Conservation (phyloP, 1,139 yeast genomes). For the Schwanniomyces etchellsii region DNA sequence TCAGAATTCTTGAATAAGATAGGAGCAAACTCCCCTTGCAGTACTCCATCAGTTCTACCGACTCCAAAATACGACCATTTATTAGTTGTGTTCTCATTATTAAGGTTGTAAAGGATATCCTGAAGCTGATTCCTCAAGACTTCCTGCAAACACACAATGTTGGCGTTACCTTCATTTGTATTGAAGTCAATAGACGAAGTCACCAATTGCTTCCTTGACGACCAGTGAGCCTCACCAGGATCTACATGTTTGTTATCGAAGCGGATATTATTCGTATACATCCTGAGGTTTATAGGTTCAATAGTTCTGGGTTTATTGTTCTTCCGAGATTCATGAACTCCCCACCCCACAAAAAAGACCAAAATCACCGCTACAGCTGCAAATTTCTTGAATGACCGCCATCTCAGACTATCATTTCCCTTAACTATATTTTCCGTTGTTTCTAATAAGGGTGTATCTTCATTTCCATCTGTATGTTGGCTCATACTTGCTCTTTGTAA, state of each 20-base stretch:
- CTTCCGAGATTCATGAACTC: constrained; percentile 1
- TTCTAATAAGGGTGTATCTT: too few species aligned
- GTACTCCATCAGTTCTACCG: constrained; percentile 41
- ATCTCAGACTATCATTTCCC: too few species aligned
- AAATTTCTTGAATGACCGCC: too few species aligned
- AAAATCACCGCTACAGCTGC: constrained; percentile 1
- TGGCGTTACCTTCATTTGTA: constrained; percentile 27
- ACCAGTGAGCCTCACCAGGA: constrained; percentile 41
- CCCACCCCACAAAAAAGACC: constrained; percentile 1
- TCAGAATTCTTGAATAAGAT: constrained; percentile 30
- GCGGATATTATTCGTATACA: constrained; percentile 52
- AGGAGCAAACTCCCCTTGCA: constrained; percentile 43
- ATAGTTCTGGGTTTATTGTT: constrained; percentile 2
- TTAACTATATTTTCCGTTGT: too few species aligned
- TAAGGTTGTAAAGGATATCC: constrained; percentile 36
- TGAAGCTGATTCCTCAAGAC: constrained; percentile 46
- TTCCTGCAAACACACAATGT: constrained; percentile 49
- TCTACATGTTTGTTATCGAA: constrained; percentile 32
- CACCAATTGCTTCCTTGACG: constrained; percentile 29
- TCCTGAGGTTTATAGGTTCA: constrained; percentile 22
- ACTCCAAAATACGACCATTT: constrained; percentile 43
- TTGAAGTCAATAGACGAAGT: constrained; percentile 33
- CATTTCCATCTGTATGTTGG: too few species aligned
- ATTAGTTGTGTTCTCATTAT: constrained; percentile 12
- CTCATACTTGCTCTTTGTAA: too few species aligned